Base-by-base conservation (phyloP, 768 basidiomycete species). In the Porpolomopsis calyptriformis region DNA sequence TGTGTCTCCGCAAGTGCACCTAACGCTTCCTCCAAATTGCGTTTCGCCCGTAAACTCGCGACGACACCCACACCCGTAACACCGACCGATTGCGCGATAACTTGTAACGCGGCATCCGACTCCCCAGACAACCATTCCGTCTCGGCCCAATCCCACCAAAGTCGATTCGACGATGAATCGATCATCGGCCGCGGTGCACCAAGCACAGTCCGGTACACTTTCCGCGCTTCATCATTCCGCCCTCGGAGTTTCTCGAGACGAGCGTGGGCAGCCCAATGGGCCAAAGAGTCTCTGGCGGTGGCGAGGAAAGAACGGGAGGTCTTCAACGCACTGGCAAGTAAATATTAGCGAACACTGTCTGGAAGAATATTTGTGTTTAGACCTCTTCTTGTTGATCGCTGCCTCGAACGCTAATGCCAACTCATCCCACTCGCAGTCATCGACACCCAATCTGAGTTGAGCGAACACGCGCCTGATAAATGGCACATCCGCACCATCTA, bases 111-210 rank as follows among this genome's bases (percentile, higher is more conserved):
- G 26, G 71, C 66, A 25, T 76, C 71, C 16, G 65, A 56, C 25
- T 70, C 53, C 1, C 77, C 73, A 11, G 66, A 59, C 9, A 86
- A 58, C 87, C 87, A 91, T 60, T 88, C 86, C 72, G 86, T 73
- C 54, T 90, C 81, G 1, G 80, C 82, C 84, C 85, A 90, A 53
- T 81, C 76, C 78, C 80, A 87, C 83, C 83, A 90, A 49, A 90
- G 57, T 46, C 59, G 60, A 18, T 71, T 66, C 12, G 63, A 55
- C 25, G 66, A 72, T 4, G 57, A 56, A 25, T 64, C 60, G 9
- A 58, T 61, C 4, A 61, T 55, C 12, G 60, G 43, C 20, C 65
- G 61, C 2, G 76, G 65, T 4, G 73, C 64, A 34, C 71, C 63
- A 16, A 86, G 72, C 5, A 84, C 68, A 1, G 80, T 78, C 52